Evolutionary conservation across 139 green algal genomes (phyloP), one percentile per base, ranked within the genome.

Genomic region (Zygnema cylindricum): DNA sequence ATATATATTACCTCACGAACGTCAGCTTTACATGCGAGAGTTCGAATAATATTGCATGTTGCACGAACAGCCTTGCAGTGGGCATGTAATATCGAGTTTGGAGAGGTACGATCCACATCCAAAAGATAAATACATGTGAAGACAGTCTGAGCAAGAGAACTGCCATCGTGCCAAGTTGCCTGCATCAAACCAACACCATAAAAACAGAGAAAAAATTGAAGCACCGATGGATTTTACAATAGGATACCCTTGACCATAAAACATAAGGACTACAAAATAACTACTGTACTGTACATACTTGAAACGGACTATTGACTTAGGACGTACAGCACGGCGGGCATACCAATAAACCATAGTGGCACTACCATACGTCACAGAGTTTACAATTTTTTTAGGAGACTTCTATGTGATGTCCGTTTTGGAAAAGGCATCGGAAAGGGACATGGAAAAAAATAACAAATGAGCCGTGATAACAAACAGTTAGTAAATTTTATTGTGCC

Each of bases 121-220:
- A 97, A 92, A 93, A 98, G 94, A 92, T 98, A 97, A 30, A 98
- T 87, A 71, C 92, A 96, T 25, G 93, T 93, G 91, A 95, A 98
- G 0, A 98, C 93, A 0, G 96, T 98, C 85, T 95, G 92, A 30
- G 96, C 93, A 25, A 98, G 87, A 16, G 94, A 86, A 55, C 92
- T 84, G 0, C 95, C 95, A 1, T 33, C 41, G 63, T 97, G 94
- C 94, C 95, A 98, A 0, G 89, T 95, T 1, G 77, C 79, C 85
- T 90, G 76, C 30, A 86, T 41, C 57, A 73, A 25, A 30, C 57
- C 57, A 30, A 25, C 57, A 73, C 57, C 57, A 73, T 30, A 25
- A 73, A 25, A 73, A 73, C 57, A 73, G 57, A 73, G 25, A 30
- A 35, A 35, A 25, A 73, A 30, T 35, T 73, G 57, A 35, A 73